Percentiles rank a stretch among this genome's conserved stretches.
Conservation (phyloP, 768 basidiomycete species). For the Macrolepiota dolichaula region DNA sequence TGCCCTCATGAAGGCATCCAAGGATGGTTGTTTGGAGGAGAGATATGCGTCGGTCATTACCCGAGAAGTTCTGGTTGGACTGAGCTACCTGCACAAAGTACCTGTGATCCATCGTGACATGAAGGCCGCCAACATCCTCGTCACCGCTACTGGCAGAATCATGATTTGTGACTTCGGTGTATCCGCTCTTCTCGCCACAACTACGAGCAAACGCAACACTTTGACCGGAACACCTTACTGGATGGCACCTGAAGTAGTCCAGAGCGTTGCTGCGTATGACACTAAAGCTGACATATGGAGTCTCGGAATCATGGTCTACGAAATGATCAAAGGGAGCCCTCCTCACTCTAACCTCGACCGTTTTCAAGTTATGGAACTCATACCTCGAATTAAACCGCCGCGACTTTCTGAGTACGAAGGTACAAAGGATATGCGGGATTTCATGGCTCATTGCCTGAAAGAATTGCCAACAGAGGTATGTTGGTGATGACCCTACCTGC, state of each 20-base stretch:
- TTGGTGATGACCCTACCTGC: neutral
- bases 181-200: conserved; percentile 82
- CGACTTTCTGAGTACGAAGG: conserved; percentile 74
- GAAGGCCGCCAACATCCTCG: conserved; percentile 95
- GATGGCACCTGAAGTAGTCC: conserved; percentile 99
- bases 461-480: conserved; percentile 78
- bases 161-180: conserved; percentile 99
- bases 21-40: conserved; percentile 78
- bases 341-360: conserved; percentile 89
- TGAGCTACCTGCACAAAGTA: conserved; percentile 89
- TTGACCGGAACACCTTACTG: conserved; percentile 97
- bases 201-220: conserved; percentile 90
- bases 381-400: conserved; percentile 83
- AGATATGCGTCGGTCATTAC: conserved; percentile 84
- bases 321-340: conserved; percentile 95
- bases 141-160: conserved; percentile 85
- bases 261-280: conserved; percentile 86
- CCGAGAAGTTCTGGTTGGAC: conserved; percentile 83
- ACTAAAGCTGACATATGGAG: conserved; percentile 99
- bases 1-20: conserved; percentile 87
- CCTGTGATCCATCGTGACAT: conserved; percentile 97
- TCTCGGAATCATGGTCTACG: conserved; percentile 91
- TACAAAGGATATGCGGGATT: conserved; percentile 84
- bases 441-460: conserved; percentile 77
- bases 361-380: conserved; percentile 83